Evolutionary conservation across 1,284 basidiomycete genomes (phyloP).

Genomic region (Pulveroboletus sp.): DNA sequence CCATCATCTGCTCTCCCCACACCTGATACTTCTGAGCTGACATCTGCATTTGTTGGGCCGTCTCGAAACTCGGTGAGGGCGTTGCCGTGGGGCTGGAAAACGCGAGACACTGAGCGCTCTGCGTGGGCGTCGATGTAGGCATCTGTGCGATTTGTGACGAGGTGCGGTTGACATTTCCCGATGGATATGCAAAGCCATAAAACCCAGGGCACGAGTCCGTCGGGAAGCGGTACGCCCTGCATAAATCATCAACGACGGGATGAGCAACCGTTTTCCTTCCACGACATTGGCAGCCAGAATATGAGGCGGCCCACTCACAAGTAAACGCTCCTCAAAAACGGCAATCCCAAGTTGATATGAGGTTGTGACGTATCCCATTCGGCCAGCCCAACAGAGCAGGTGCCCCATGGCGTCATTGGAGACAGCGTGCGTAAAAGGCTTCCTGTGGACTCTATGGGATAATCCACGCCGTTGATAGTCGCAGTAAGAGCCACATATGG

Average conservation of each 20-base stretch:
- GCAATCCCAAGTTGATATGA: conserved; percentile 12
- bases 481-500: conserved; percentile 25
- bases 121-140: conserved; percentile 22
- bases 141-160: conserved; percentile 22
- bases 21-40: conserved; percentile 12
- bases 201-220: conserved; percentile 27
- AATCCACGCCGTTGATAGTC: conserved; percentile 32
- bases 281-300: too few species aligned
- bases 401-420: conserved; percentile 8
- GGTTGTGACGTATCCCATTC: background rate
- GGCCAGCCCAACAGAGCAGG: conserved; percentile 14
- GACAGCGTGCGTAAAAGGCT: conserved; percentile 21
- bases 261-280: too few species aligned
- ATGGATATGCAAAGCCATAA: conserved; percentile 31
- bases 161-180: conserved; percentile 26
- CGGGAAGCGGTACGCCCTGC: conserved; percentile 32
- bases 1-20: conserved; percentile 13
- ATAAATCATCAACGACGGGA: background rate
- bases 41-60: conserved; percentile 13
- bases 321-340: conserved; percentile 21
- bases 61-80: conserved; percentile 14
- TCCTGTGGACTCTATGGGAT: conserved; percentile 26
- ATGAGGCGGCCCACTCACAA: conserved; percentile 11
- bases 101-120: conserved; percentile 16
- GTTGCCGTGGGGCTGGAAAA: conserved; percentile 15